Percentiles rank a stretch among this genome's conserved stretches.
These are phyloP conservation scores for Colletotrichum eremochloae DNA, from an alignment of 2,329 filamentous ascomycete species.

Conservation along the genomic window DNA sequence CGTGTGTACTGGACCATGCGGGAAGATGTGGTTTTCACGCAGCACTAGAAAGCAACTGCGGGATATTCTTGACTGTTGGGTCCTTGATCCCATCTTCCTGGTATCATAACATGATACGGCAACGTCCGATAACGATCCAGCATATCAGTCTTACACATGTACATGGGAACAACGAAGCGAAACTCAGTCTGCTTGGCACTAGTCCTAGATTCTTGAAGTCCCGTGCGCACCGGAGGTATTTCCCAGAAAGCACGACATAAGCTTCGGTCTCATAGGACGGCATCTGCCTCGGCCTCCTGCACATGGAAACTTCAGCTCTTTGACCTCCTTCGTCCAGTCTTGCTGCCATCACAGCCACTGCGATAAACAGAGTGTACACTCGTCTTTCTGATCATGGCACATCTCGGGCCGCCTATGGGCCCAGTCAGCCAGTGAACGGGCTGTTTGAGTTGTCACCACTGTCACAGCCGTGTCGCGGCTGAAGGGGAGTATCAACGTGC, in stretches of 20 bases:
- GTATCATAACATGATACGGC: conserved; percentile 11
- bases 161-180: not conserved
- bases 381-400: not conserved
- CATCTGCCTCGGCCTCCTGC: not conserved
- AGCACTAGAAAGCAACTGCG: not conserved
- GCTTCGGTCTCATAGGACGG: conserved; percentile 1
- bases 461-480: conserved; percentile 41
- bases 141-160: not conserved
- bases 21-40: not conserved
- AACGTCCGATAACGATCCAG: conserved; percentile 13
- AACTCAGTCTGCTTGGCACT: conserved; percentile 1
- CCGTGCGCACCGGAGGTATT: conserved; percentile 23
- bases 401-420: not conserved
- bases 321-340: conserved; percentile 30
- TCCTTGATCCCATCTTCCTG: not conserved
- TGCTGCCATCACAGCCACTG: conserved; percentile 1
- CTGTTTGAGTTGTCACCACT: conserved; percentile 36
- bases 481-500: conserved; percentile 11
- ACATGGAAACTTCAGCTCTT: not conserved
- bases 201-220: not conserved
- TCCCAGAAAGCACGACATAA: not conserved
- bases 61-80: conserved; percentile 11
- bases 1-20: conserved; percentile 14
- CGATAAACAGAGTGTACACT: not conserved
- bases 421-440: not conserved